A percentile compares a stretch with the other conserved stretches of the same genome.
Conservation (phyloP, 345 rosid species). For the Camelina hispida region DNA sequence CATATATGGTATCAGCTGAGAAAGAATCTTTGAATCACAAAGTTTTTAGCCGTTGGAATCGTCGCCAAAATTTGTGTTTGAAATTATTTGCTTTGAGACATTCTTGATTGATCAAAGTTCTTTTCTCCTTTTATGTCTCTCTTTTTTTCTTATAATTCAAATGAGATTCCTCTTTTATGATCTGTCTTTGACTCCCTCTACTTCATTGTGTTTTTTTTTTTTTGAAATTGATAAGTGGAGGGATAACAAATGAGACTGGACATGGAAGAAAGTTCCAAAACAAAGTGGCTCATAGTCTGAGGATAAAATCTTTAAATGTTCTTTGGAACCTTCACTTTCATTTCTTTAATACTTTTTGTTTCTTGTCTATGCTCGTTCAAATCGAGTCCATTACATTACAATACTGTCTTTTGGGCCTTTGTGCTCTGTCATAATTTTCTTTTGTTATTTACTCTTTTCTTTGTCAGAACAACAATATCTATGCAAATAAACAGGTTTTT, state of each 20-base stretch:
- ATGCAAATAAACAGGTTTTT: constrained; percentile 6
- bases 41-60: too few species aligned
- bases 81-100: constrained; percentile 21
- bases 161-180: constrained; percentile 12
- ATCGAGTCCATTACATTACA: constrained; percentile 38
- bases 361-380: constrained; percentile 30
- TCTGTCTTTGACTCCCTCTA: constrained; percentile 15
- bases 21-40: too few species aligned
- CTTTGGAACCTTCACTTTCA: constrained; percentile 44
- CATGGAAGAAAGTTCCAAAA: constrained; percentile 34
- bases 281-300: constrained; percentile 33
- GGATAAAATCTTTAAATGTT: constrained; percentile 33
- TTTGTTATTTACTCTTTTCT: constrained; percentile 9
- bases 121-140: neutral
- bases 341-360: constrained; percentile 26
- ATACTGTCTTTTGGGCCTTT: constrained; percentile 34
- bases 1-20: too few species aligned
- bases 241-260: constrained; percentile 23
- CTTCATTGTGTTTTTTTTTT: neutral
- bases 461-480: constrained; percentile 30
- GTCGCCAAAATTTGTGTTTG: too few species aligned
- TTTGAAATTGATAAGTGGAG: constrained; percentile 4
- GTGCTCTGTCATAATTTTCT: constrained; percentile 22
- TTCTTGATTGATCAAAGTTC: constrained; percentile 26
- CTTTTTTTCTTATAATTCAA: constrained; percentile 10